Conservation (phyloP, 2,329 filamentous ascomycete genomes). For the Dactylellina haptotyla region DNA sequence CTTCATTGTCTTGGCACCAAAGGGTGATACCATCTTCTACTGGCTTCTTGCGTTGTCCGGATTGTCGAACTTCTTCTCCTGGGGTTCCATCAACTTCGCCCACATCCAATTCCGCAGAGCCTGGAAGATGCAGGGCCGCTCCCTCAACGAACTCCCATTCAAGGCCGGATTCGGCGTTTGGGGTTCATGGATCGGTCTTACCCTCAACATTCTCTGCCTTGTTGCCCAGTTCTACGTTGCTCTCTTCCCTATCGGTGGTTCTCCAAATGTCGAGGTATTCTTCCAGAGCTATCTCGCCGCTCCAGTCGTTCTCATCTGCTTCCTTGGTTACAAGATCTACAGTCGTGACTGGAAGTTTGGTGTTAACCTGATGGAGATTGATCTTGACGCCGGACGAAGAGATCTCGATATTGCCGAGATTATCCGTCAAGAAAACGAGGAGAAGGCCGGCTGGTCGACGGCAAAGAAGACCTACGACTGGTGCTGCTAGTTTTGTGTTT, state of each 20-base stretch:
- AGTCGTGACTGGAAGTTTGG: conserved; percentile 72
- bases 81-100: conserved; percentile 72
- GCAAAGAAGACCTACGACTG: conserved; percentile 39
- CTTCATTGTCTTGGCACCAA: conserved; percentile 57
- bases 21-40: conserved; percentile 68
- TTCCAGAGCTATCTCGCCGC: conserved; percentile 68
- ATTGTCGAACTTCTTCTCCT: conserved; percentile 72
- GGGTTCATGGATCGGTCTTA: conserved; percentile 72
- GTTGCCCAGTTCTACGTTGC: conserved; percentile 65
- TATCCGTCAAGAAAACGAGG: conserved; percentile 48
- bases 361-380: conserved; percentile 67
- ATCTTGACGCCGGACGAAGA: conserved; percentile 72
- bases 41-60: conserved; percentile 74
- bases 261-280: conserved; percentile 64
- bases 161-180: conserved; percentile 69
- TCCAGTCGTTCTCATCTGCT: conserved; percentile 69
- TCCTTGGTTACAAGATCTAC: conserved; percentile 70
- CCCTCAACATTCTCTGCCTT: conserved; percentile 68
- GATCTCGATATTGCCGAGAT: conserved; percentile 44
- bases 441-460: conserved; percentile 45
- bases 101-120: conserved; percentile 75
- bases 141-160: conserved; percentile 73
- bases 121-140: conserved; percentile 70
- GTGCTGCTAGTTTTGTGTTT: conserved; percentile 32
- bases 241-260: conserved; percentile 47